Base-by-base conservation (phyloP, 208 protist species). In the Polymyxa betae region DNA sequence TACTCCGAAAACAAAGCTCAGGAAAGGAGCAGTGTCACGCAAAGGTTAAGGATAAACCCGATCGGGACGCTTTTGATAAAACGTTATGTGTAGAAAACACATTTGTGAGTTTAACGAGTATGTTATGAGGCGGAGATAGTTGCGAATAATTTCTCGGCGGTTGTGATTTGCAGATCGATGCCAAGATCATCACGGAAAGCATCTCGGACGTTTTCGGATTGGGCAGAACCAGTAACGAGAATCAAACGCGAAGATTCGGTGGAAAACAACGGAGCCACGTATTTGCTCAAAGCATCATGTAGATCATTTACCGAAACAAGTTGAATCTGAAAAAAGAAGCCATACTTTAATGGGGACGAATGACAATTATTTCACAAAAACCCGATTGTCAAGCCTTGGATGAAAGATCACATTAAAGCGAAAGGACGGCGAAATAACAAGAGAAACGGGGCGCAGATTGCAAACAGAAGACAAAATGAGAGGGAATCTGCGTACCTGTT, bases 401-500 rank as follows among this genome's bases (percentile, higher is more conserved):
- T 16, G 20, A 35, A 43, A 35, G 5, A 35, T 35, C 72, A n/a
- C 40, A 16, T 5, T 40, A 82, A 5, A 20, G 72, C 72, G 35
- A 82, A 82, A 5, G n/a, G 35, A 82, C 72, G 72, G 5, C 16
- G 72, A 82, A 40, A 82, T 20, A 82, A n/a, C 12, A 60, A 60
- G 24, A 60, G 49, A 60, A 29, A 29, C 49, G 24, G 24, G 49
- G 12, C 5, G 49, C 24, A 29, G 49, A 5, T 5, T 60, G 49
- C 5, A 60, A 60, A n/a, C n/a, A n/a, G n/a, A n/a, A n/a, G n/a
- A n/a, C n/a, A 60, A 60, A 29, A 60, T 60, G 49, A 60, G 24
- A 29, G 12, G 12, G 12, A 60, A 60, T 60, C 12, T 5, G 5
- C 24, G 5, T 24, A 82, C 72, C 72, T 35, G 5, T 82, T 82